A percentile compares a stretch with the other conserved stretches of the same genome.
phyloP scores from a whole-genome alignment of 2,329 filamentous ascomycete species.

The Lasiodiplodia theobromae region DNA sequence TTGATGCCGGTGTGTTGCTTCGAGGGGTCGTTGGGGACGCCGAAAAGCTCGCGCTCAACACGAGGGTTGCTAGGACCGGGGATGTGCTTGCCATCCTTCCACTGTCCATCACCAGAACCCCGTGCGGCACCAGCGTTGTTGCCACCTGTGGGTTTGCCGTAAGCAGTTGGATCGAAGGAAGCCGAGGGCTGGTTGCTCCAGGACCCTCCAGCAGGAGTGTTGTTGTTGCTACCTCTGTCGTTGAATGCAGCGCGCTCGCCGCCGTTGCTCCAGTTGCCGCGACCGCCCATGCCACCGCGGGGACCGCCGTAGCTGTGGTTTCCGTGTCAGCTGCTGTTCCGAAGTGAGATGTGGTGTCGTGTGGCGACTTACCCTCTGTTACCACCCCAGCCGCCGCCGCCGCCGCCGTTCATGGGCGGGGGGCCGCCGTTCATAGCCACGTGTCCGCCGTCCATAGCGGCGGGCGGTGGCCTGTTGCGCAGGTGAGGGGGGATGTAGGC shows the following conservation, averaged over 20 bases:
- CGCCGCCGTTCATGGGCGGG: conserved; percentile 57
- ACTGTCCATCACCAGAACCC: conserved; percentile 93
- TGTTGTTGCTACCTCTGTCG: conserved; percentile 45
- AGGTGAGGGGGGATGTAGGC: conserved; percentile 87
- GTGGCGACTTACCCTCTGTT: conserved; percentile 25
- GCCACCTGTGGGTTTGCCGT: conserved; percentile 59
- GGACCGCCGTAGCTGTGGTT: conserved; percentile 13
- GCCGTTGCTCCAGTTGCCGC: conserved; percentile 53
- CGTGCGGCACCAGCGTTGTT: conserved; percentile 66
- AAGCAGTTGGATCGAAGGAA: conserved; percentile 69
- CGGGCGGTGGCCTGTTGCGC: conserved; percentile 56
- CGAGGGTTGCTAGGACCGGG: conserved; percentile 87
- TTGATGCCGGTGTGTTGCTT: conserved; percentile 99
- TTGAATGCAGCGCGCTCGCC: conserved; percentile 62
- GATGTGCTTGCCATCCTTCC: conserved; percentile 96
- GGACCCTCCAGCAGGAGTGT: conserved; percentile 47
- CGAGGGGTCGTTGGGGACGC: conserved; percentile 84
- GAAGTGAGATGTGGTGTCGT: not conserved
- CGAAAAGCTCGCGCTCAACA: conserved; percentile 94
- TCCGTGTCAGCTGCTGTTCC: not conserved
- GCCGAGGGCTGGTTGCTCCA: conserved; percentile 52
- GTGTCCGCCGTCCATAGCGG: conserved; percentile 50
- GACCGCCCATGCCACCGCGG: conserved; percentile 45
- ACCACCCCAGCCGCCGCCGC: conserved; percentile 26
- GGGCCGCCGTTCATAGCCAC: conserved; percentile 48